Evolutionary conservation across 352 stramenopile genomes (phyloP).

Genomic region (Saprolegnia parasitica): DNA sequence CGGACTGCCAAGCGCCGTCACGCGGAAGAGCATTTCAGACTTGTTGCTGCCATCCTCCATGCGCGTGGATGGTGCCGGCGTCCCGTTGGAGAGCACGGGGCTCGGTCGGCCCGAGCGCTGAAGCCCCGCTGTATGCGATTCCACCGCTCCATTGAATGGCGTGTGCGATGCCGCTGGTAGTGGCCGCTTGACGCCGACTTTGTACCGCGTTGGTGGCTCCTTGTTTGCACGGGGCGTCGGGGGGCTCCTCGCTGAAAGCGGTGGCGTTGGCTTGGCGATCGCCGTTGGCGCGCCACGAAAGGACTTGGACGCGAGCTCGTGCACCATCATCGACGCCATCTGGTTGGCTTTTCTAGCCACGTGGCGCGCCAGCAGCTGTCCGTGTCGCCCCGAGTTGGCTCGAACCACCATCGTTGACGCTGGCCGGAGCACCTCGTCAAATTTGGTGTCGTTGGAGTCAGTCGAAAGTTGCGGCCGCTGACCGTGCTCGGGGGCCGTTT

Average conservation of each 20-base stretch:
- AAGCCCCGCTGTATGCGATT: not conserved
- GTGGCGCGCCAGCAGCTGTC: not conserved
- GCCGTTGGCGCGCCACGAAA: not conserved
- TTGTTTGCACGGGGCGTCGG: too few relatives aligned
- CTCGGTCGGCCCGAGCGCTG: not conserved
- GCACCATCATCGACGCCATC: slow-evolving; percentile 21
- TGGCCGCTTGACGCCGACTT: not conserved
- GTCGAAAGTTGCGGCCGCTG: not conserved
- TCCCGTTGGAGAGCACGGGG: not conserved
- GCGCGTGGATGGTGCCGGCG: not conserved
- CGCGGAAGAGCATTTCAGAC: not conserved
- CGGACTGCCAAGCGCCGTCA: not conserved
- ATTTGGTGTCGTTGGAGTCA: not conserved
- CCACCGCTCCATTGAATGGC: not conserved
- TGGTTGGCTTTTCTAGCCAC: slow-evolving; percentile 17
- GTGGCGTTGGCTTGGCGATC: not conserved
- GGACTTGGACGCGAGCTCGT: slow-evolving; percentile 13
- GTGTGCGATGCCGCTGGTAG: not conserved
- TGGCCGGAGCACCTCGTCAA: not conserved
- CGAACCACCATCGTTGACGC: not conserved
- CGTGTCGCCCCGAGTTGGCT: not conserved
- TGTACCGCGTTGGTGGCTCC: not conserved
- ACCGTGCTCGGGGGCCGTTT: not conserved
- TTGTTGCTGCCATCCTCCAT: not conserved
- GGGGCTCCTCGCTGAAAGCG: too few relatives aligned